These are phyloP conservation scores for Medakamo hakoo DNA, from an alignment of 139 green algal species.

Conservation along the genomic window DNA sequence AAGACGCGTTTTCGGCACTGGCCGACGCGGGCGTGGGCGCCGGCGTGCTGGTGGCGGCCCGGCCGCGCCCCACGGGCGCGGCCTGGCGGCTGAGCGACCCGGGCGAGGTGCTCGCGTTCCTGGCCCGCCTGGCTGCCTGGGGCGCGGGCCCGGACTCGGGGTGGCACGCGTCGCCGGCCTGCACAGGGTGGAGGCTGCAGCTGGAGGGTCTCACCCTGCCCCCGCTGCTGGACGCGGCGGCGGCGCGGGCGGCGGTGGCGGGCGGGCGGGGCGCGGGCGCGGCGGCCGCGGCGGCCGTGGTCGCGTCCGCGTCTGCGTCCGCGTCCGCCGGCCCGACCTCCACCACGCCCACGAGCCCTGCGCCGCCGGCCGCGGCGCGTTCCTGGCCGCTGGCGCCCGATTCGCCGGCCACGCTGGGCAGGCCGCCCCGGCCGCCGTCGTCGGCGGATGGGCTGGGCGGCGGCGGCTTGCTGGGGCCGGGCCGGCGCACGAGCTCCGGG, in stretches of 20 bases:
- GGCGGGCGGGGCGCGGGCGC: too few relatives aligned
- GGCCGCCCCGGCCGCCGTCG: too few relatives aligned
- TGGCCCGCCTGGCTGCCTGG: conserved; percentile 37
- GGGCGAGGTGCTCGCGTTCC: conserved; percentile 46
- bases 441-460: too few relatives aligned
- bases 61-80: conserved; percentile 57
- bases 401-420: too few relatives aligned
- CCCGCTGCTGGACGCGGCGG: not conserved
- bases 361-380: too few relatives aligned
- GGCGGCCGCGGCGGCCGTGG: too few relatives aligned
- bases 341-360: too few relatives aligned
- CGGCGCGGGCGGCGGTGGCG: conserved; percentile 6
- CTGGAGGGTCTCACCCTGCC: not conserved
- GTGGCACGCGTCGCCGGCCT: conserved; percentile 15
- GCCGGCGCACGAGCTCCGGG: too few relatives aligned
- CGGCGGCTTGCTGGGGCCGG: too few relatives aligned
- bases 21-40: conserved; percentile 13
- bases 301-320: too few relatives aligned
- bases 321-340: too few relatives aligned
- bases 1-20: conserved; percentile 77
- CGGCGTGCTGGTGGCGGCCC: conserved; percentile 69
- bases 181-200: conserved; percentile 16
- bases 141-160: conserved; percentile 20
- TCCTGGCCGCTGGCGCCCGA: too few relatives aligned
- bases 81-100: conserved; percentile 55